These are phyloP conservation scores for Persicaria maculosa DNA, from an alignment of 148 eudicot genomes.

Conservation along the genomic window DNA sequence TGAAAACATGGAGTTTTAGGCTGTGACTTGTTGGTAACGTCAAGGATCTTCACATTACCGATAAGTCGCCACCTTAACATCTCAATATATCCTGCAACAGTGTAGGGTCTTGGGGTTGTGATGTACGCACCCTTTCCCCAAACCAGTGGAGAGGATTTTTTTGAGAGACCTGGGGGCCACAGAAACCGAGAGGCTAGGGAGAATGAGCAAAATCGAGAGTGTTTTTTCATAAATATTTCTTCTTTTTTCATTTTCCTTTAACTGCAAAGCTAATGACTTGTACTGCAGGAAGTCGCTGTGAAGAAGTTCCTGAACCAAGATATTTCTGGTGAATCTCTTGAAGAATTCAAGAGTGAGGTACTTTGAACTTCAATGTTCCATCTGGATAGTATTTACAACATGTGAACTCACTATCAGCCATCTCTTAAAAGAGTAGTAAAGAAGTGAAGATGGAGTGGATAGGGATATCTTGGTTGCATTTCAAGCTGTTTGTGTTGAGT, in stretches of 20 bases:
- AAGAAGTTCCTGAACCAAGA: slow-evolving; percentile 89
- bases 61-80: no score
- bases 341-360: slow-evolving; percentile 90
- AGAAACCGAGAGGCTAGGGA: no score
- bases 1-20: no score
- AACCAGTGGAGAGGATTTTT: no score
- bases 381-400: not conserved
- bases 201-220: no score
- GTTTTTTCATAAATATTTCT: not conserved
- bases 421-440: not conserved
- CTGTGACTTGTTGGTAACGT: no score
- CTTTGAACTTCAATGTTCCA: not conserved
- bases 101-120: no score
- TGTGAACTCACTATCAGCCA: not conserved
- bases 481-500: not conserved
- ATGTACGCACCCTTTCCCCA: no score
- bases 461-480: not conserved
- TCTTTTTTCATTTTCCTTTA: not conserved
- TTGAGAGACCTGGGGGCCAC: no score
- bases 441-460: not conserved
- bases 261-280: not conserved
- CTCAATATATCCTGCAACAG: no score
- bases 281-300: slow-evolving; percentile 86
- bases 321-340: slow-evolving; percentile 63
- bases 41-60: no score